Evolutionary conservation across 164 flowering plant species (phyloP).

Genomic region (Houttuynia cordata): DNA sequence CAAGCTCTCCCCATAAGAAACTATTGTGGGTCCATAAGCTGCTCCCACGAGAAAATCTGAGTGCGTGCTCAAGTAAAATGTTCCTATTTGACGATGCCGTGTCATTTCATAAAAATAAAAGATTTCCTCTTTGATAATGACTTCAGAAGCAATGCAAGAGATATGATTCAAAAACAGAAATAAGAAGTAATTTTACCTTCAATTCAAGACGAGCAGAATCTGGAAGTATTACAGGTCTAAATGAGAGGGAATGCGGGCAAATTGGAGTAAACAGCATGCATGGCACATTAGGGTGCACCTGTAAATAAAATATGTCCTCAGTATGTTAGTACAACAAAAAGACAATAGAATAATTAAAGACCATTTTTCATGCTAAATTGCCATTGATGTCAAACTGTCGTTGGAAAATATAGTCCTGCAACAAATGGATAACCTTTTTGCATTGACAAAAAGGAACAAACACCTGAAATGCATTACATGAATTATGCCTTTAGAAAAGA

Average conservation of each 20-base stretch:
- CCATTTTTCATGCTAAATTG: neutral
- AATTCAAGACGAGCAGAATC: conserved; percentile 92
- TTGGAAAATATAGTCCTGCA: neutral
- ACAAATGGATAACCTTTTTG: too few relatives aligned
- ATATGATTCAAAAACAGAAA: neutral
- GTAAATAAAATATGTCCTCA: conserved; percentile 13
- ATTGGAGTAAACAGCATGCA: conserved; percentile 98
- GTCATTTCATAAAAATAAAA: neutral
- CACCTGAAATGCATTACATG: too few relatives aligned
- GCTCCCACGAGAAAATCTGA: neutral
- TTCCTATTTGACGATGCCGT: neutral
- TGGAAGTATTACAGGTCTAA: conserved; percentile 98
- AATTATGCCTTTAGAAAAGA: too few relatives aligned
- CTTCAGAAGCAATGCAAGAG: neutral
- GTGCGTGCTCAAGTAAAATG: neutral
- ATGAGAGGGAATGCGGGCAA: conserved; percentile 96
- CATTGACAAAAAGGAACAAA: too few relatives aligned
- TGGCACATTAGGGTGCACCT: conserved; percentile 99
- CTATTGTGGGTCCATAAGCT: neutral
- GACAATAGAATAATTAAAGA: neutral
- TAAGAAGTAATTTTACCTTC: conserved; percentile 30
- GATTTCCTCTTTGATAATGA: neutral
- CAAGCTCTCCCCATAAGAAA: too few relatives aligned
- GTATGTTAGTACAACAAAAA: neutral
- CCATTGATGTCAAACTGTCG: neutral